A percentile compares a stretch with the other conserved stretches of the same genome.
Evolutionary conservation across 495 filamentous ascomycete species (phyloP).

Genomic region (Aspergillus saccharolyticus): DNA sequence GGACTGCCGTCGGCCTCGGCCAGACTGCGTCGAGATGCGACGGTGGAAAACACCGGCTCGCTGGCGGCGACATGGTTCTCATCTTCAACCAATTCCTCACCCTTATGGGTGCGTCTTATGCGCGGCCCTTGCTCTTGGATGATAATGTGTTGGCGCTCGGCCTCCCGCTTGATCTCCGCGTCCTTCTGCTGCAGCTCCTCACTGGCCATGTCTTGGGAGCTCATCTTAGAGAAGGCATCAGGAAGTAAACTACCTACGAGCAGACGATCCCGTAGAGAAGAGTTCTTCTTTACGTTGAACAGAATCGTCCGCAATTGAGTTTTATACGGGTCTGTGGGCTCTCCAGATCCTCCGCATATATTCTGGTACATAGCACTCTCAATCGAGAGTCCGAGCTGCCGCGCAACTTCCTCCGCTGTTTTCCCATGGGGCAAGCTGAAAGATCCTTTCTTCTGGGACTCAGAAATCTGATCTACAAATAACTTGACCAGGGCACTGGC

Average conservation of each 20-base stretch:
- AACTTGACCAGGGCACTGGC: constrained; percentile 49
- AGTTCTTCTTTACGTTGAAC: constrained; percentile 83
- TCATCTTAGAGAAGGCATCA: constrained; percentile 74
- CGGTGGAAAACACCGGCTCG: constrained; percentile 47
- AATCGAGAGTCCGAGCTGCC: constrained; percentile 60
- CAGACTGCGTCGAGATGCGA: constrained; percentile 32
- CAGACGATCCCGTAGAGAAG: constrained; percentile 68
- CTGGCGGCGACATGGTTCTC: constrained; percentile 44
- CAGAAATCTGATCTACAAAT: constrained; percentile 49
- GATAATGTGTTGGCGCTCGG: constrained; percentile 83
- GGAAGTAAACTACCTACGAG: constrained; percentile 65
- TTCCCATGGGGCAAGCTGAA: constrained; percentile 51
- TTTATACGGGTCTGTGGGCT: constrained; percentile 50
- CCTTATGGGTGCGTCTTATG: constrained; percentile 88
- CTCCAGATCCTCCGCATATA: constrained; percentile 45
- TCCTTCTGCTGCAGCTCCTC: constrained; percentile 80
- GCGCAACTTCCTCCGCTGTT: constrained; percentile 46
- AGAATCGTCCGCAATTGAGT: constrained; percentile 58
- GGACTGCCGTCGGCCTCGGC: constrained; percentile 38
- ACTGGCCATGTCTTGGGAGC: constrained; percentile 80
- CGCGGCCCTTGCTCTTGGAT: constrained; percentile 78
- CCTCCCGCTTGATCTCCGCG: constrained; percentile 67
- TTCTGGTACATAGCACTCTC: constrained; percentile 65
- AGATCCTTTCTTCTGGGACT: constrained; percentile 43
- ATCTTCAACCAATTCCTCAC: constrained; percentile 82